A percentile compares a stretch with the other conserved stretches of the same genome.
These are phyloP conservation scores for Tephrocybe sp. DNA, from an alignment of 768 basidiomycete genomes.

Conservation along the genomic window DNA sequence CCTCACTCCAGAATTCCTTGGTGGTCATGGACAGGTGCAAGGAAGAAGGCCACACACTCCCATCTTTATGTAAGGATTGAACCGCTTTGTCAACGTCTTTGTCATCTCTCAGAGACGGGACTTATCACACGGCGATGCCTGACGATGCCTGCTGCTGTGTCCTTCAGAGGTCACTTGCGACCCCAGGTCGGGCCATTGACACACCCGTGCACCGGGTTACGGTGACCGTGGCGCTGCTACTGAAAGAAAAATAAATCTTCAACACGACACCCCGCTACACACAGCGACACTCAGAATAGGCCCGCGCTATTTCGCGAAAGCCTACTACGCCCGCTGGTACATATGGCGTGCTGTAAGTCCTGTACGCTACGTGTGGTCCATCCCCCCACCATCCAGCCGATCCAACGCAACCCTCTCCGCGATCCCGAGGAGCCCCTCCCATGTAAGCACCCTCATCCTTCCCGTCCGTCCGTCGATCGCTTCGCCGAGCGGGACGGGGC, in stretches of 20 bases:
- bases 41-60: not conserved
- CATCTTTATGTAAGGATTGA: constrained; percentile 34
- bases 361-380: not conserved
- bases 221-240: no score
- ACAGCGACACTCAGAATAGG: no score
- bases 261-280: no score
- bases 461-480: no score
- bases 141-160: not conserved
- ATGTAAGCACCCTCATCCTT: constrained; percentile 6
- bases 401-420: constrained; percentile 4
- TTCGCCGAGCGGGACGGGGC: constrained; percentile 1
- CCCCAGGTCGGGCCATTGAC: no score
- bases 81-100: constrained; percentile 40
- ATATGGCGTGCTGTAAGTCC: no score
- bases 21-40: constrained; percentile 24
- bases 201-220: no score
- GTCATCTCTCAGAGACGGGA: constrained; percentile 27
- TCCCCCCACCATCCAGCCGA: not conserved
- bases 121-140: not conserved
- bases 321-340: no score
- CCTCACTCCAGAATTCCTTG: not conserved
- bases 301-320: no score
- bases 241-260: no score
- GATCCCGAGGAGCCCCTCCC: constrained; percentile 15
- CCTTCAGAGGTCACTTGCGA: no score